Base-by-base conservation (phyloP, 805 yeast genomes). In the Novakomyces olei region DNA sequence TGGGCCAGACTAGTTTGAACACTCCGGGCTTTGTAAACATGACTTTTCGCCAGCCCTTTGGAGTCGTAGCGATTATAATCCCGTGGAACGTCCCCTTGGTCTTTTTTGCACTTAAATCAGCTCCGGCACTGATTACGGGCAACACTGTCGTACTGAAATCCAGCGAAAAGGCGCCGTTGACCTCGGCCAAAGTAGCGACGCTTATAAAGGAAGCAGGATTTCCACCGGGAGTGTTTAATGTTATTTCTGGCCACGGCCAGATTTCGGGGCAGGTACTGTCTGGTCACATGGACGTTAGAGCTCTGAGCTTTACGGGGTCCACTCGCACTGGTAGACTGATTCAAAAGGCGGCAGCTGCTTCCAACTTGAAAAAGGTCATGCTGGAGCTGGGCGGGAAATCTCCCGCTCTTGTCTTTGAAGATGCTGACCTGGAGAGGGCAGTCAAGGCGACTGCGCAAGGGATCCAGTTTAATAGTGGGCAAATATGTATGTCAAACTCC, bases 301-400 rank as follows among this genome's bases (percentile, higher is more conserved):
- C 83, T 63, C 63, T 83, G 48, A 92, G 94, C 5, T 81, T 81
- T 58, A 81, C 95, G 36, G 95, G 95, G 41, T 80, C 93, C 25
- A 80, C 93, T 30, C 78, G 73, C 29, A 73, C 81, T 36, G 96
- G 95, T 49, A 72, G 72, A 52, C 55, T 55, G 44, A 74, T 83
- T 48, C 74, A 77, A 72, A 66, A 64, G 54, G 61, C 66, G 39
- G 85, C 92, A 38, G 74, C 76, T 35, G 63, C 77, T 29, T 37
- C 41, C 27, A 43, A 51, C 20, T 61, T 83, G 57, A 80, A 81
- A 63, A 77, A 75, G 53, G 79, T 83, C 39, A 81, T 94, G 28
- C 63, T 83, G 49, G 96, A 83, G 60, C 69, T 80, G 44, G 96
- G 96, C 49, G 96, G 96, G 50, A 83, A 83, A 60, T 79, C 93